Evolutionary conservation across 345 rosid species (phyloP).

Genomic region (Sisymbrium irio): DNA sequence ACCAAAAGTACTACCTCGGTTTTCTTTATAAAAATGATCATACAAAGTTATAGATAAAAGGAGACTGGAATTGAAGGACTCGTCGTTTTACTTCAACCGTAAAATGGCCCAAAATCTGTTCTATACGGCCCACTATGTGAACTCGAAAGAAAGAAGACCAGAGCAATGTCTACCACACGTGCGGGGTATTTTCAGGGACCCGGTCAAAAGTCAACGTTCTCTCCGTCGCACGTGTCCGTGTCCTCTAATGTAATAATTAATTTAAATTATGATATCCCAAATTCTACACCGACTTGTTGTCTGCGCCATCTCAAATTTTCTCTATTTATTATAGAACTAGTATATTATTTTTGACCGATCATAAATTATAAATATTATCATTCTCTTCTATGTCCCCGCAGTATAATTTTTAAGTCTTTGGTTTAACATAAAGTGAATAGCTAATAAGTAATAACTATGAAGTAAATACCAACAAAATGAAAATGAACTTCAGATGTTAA

Average conservation of each 20-base stretch:
- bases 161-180: conserved; percentile 28
- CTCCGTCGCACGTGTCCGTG: conserved; percentile 20
- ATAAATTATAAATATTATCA: not conserved
- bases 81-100: conserved; percentile 1
- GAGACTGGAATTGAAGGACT: not conserved
- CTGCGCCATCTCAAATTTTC: conserved; percentile 8
- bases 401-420: not conserved
- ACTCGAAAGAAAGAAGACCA: conserved; percentile 20
- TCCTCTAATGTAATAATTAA: conserved; percentile 8
- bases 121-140: not conserved
- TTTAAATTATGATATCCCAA: conserved; percentile 6
- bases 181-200: conserved; percentile 15
- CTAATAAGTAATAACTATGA: not conserved
- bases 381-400: not conserved
- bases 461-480: not conserved
- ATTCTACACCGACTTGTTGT: conserved; percentile 17
- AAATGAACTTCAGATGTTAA: not conserved
- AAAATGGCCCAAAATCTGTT: conserved; percentile 3
- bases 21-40: not conserved
- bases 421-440: not conserved
- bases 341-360: not conserved
- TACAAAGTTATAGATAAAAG: not conserved
- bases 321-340: not conserved
- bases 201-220: conserved; percentile 18
- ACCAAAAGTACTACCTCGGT: conserved; percentile 6